These are phyloP conservation scores for Pseudevernia furfuracea DNA, from an alignment of 495 filamentous ascomycete species.

Conservation along the genomic window DNA sequence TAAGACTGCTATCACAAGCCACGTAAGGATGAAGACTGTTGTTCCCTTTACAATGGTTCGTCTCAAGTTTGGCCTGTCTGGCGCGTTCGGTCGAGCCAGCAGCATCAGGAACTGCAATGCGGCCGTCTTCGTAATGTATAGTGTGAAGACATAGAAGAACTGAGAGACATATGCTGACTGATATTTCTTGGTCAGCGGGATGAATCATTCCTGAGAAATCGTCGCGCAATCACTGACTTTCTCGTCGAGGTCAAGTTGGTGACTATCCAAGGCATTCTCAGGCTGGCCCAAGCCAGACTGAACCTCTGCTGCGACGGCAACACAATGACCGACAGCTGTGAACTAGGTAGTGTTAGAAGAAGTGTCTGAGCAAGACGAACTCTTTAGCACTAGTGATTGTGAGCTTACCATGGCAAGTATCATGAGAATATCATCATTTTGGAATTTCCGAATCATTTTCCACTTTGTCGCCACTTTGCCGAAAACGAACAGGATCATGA, in stretches of 20 bases:
- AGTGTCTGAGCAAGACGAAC: no score
- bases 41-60: neutral
- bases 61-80: neutral
- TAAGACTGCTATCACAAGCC: neutral
- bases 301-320: neutral
- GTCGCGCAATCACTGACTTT: no score
- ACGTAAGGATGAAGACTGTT: neutral
- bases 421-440: slow-evolving; percentile 1
- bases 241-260: no score
- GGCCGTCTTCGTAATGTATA: neutral
- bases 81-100: slow-evolving; percentile 1
- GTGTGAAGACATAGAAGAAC: slow-evolving; percentile 1
- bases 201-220: no score
- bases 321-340: neutral
- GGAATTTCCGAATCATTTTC: neutral
- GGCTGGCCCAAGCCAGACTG: slow-evolving; percentile 1
- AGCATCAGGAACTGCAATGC: slow-evolving; percentile 4
- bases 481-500: neutral
- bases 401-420: neutral
- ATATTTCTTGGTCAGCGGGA: neutral
- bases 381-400: no score
- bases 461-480: slow-evolving; percentile 2
- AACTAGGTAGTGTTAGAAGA: no score
- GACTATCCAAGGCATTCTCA: no score
- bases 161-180: neutral